These are phyloP conservation scores for Suillus variegatus DNA, from an alignment of 768 basidiomycete genomes.

Conservation along the genomic window DNA sequence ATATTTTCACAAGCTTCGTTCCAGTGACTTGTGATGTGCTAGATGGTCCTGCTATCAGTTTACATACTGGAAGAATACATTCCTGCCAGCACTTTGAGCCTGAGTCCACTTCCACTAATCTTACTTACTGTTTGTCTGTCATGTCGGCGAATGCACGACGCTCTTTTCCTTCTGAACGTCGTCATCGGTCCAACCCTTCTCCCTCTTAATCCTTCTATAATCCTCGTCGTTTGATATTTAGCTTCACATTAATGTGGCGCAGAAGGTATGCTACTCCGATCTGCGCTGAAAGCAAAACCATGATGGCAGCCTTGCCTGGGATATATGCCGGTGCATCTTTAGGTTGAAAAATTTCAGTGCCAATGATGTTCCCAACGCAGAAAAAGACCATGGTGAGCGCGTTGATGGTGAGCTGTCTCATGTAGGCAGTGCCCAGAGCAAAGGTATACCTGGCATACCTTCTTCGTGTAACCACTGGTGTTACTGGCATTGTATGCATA, in stretches of 20 bases:
- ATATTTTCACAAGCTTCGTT: neutral
- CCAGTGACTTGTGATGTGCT: constrained; percentile 22
- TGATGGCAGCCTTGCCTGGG: constrained; percentile 36
- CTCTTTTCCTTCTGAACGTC: constrained; percentile 25
- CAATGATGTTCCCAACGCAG: constrained; percentile 24
- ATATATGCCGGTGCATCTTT: constrained; percentile 28
- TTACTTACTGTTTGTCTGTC: constrained; percentile 28
- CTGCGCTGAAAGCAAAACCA: constrained; percentile 26
- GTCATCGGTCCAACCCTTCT: constrained; percentile 25
- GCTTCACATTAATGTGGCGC: constrained; percentile 21
- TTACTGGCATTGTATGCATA: constrained; percentile 30
- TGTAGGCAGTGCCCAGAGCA: neutral
- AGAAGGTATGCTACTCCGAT: constrained; percentile 24
- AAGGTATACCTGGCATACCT: constrained; percentile 14
- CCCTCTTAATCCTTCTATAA: constrained; percentile 17
- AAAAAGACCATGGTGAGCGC: constrained; percentile 20
- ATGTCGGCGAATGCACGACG: constrained; percentile 29
- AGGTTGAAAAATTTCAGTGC: constrained; percentile 26
- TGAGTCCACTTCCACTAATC: neutral
- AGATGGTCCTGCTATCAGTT: neutral
- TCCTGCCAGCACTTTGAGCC: constrained; percentile 20
- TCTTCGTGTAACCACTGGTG: constrained; percentile 30
- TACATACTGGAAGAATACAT: constrained; percentile 34
- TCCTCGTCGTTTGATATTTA: constrained; percentile 22
- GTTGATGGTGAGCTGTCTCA: constrained; percentile 20